Evolutionary conservation across 2,329 filamentous ascomycete species (phyloP).

Genomic region (Aspergillus calidoustus): DNA sequence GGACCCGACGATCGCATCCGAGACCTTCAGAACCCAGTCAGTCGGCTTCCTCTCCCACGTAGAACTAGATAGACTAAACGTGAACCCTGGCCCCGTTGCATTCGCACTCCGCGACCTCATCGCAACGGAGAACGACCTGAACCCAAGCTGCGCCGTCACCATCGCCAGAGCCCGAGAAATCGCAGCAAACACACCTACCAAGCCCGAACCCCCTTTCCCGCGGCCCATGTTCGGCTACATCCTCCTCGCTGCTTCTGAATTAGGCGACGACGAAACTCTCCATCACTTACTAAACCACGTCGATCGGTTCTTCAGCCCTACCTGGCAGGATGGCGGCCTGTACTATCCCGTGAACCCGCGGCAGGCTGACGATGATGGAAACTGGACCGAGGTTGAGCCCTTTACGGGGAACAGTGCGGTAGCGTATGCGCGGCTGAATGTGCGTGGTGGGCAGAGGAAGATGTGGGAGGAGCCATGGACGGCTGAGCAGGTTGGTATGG

Average conservation of each 20-base stretch:
- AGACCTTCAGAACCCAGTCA: not conserved
- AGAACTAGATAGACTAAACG: not conserved
- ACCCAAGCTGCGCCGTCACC: not conserved
- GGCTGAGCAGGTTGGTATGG: conserved; percentile 42
- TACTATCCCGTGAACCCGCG: conserved; percentile 5
- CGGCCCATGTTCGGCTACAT: conserved; percentile 8
- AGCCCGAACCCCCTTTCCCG: not conserved
- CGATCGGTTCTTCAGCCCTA: conserved; percentile 3
- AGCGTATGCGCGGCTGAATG: conserved; percentile 44
- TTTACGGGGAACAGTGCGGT: conserved; percentile 44
- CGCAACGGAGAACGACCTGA: not conserved
- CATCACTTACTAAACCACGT: not conserved
- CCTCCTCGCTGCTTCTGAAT: conserved; percentile 1
- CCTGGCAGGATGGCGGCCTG: conserved; percentile 5
- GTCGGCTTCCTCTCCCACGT: not conserved
- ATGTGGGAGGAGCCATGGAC: conserved; percentile 27
- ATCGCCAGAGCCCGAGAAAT: not conserved
- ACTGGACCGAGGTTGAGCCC: conserved; percentile 34
- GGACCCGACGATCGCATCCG: conserved; percentile 4
- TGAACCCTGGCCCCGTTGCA: not conserved
- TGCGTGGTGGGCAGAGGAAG: conserved; percentile 29
- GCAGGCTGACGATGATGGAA: not conserved
- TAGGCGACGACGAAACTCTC: not conserved
- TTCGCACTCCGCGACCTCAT: not conserved
- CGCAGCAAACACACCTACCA: not conserved